A percentile compares a stretch with the other conserved stretches of the same genome.
Evolutionary conservation across 73 alveolate genomes (phyloP).

Genomic region (Stentor coeruleus): DNA sequence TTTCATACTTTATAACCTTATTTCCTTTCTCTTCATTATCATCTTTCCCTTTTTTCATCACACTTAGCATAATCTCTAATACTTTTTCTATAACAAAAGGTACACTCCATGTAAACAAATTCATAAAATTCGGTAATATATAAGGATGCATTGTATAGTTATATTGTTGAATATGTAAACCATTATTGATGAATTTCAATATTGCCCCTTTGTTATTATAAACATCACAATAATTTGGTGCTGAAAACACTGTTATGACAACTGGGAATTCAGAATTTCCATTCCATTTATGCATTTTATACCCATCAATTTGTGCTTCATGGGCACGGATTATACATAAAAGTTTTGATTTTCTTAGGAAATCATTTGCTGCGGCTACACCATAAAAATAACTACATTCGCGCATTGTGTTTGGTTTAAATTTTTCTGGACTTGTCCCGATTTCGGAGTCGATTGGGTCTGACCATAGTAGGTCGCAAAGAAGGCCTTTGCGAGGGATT

Average conservation of each 20-base stretch:
- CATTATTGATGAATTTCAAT: conserved; percentile 66
- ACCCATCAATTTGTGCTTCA: conserved; percentile 79
- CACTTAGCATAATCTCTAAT: conserved; percentile 59
- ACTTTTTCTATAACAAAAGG: conserved; percentile 86
- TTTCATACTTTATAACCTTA: conserved; percentile 44
- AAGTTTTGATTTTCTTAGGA: conserved; percentile 58
- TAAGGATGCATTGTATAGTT: conserved; percentile 81
- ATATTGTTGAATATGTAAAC: conserved; percentile 61
- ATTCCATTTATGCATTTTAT: conserved; percentile 86
- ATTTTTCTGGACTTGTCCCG: conserved; percentile 51
- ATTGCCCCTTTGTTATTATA: conserved; percentile 81
- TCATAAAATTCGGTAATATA: conserved; percentile 72
- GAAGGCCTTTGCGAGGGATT: conserved; percentile 64
- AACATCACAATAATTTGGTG: conserved; percentile 85
- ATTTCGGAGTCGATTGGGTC: conserved; percentile 73
- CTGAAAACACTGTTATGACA: conserved; percentile 82
- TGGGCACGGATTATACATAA: conserved; percentile 80
- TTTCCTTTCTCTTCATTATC: conserved; percentile 55
- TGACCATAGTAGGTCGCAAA: conserved; percentile 80
- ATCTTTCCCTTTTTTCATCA: conserved; percentile 45
- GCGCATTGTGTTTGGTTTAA: conserved; percentile 61
- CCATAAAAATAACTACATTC: conserved; percentile 83
- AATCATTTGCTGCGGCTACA: conserved; percentile 67
- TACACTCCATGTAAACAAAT: conserved; percentile 78
- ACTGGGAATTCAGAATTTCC: conserved; percentile 71